Base-by-base conservation (phyloP, 2,329 filamentous ascomycete genomes). In the Fusarium torreyae region DNA sequence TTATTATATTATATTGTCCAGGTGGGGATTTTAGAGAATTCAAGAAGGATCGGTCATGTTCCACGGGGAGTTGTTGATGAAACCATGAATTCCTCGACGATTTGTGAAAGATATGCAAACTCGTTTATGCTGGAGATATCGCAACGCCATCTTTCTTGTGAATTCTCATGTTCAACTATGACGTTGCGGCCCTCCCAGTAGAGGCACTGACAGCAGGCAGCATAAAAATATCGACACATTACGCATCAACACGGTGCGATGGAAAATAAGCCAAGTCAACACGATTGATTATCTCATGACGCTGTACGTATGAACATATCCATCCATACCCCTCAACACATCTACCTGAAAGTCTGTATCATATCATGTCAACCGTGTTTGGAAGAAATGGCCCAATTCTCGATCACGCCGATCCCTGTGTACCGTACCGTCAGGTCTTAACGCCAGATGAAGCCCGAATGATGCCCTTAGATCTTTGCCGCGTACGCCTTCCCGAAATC, bases 361-460 rank as follows among this genome's bases (percentile, higher is more conserved):
- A 49, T 26, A 53, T 39, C 22, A 54, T 28, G 50, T 40, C 22
- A 40, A 26, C 33, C 40, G 18, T 42, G 28, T 43, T 39, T 49
- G 26, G 52, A 46, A 50, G 43, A 61, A 56, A 48, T 38, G 31
- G 24, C 28, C 45, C 53, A 49, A 51, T 44, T 43, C 44, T 38
- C 42, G 36, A 18, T 55, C 57, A 55, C 33, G 26, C 56, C 63
- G 18, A 42, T 58, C 38, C 40, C 49, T 46, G 38, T 55, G 28
- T 68, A 44, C 62, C 50, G 24, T 59, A 44, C 62, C 50, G 24
- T 59, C 56, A 57, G 49, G 51, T 57, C 66, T 26, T 22, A 73
- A 73, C 70, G 70, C 70, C 70, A 44, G 58, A 52, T 70, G 49
- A 63, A 70, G 52, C 36, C 55, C 52, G 39, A 51, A 26, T 52